These are phyloP conservation scores for Aspergillus sparsus DNA, from an alignment of 495 filamentous ascomycete species.

Conservation along the genomic window DNA sequence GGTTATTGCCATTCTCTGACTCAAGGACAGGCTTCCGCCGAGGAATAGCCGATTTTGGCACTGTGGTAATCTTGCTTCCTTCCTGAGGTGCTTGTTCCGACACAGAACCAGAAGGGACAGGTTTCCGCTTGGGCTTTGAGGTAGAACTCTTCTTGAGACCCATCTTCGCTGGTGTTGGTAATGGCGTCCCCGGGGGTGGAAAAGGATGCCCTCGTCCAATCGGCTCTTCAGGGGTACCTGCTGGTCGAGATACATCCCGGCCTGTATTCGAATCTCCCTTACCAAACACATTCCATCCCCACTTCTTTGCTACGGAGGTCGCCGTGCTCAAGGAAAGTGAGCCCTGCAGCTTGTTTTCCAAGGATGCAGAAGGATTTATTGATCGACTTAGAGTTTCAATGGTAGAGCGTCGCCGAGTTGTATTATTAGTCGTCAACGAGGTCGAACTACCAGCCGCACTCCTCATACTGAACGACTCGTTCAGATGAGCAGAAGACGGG, in stretches of 20 bases:
- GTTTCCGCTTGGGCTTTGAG: constrained; percentile 62
- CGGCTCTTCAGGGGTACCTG: constrained; percentile 61
- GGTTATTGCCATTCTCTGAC: constrained; percentile 19
- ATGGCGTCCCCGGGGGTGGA: constrained; percentile 57
- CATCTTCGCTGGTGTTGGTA: constrained; percentile 73
- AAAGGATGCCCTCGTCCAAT: constrained; percentile 67
- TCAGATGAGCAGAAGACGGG: constrained; percentile 33
- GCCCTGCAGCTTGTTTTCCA: constrained; percentile 36
- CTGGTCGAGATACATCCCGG: constrained; percentile 40
- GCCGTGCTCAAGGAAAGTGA: constrained; percentile 67
- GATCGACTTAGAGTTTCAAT: constrained; percentile 47
- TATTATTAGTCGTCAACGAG: constrained; percentile 31
- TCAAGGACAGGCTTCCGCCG: constrained; percentile 40
- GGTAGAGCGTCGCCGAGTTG: constrained; percentile 39
- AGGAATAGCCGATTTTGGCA: constrained; percentile 35
- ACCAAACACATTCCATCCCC: constrained; percentile 73
- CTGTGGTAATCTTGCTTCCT: constrained; percentile 26
- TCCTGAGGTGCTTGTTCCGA: constrained; percentile 31
- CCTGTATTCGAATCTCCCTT: constrained; percentile 46
- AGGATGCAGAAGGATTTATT: constrained; percentile 28
- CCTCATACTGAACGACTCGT: constrained; percentile 31
- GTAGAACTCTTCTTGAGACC: constrained; percentile 57
- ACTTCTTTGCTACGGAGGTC: constrained; percentile 79
- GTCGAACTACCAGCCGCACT: constrained; percentile 37
- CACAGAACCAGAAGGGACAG: constrained; percentile 47